Percentiles rank a stretch among this genome's conserved stretches.
These are phyloP conservation scores for Ophiosphaerella herpotricha DNA, from an alignment of 2,329 filamentous ascomycete genomes.

Conservation along the genomic window DNA sequence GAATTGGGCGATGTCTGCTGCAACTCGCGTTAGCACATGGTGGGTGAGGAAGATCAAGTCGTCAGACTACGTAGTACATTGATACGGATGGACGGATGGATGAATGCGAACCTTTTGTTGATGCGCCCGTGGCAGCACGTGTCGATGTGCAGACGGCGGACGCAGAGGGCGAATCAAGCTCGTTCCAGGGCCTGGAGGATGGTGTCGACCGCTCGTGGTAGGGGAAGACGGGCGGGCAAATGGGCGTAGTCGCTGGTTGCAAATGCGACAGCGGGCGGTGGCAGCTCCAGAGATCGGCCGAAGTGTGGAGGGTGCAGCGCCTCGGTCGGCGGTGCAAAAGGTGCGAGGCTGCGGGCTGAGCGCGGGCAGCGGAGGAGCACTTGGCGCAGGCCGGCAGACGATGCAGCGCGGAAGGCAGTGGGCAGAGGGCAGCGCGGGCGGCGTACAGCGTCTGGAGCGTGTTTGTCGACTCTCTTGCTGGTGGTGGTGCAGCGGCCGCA, in stretches of 20 bases:
- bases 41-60: background rate
- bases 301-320: constrained; percentile 17
- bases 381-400: background rate
- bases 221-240: constrained; percentile 11
- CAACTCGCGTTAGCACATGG: constrained; percentile 12
- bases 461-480: background rate
- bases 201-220: constrained; percentile 8
- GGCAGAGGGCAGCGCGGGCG: background rate
- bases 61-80: background rate
- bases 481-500: constrained; percentile 15
- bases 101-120: constrained; percentile 23
- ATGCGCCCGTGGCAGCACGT: constrained; percentile 17
- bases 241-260: constrained; percentile 4
- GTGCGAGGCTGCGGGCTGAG: constrained; percentile 24
- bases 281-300: constrained; percentile 12
- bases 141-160: constrained; percentile 5
- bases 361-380: background rate
- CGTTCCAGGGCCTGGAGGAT: constrained; percentile 15
- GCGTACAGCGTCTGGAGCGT: constrained; percentile 1
- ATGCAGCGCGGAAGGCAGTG: background rate
- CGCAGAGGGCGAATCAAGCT: constrained; percentile 8
- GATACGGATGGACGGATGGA: background rate
- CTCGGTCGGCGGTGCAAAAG: constrained; percentile 16
- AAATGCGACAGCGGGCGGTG: constrained; percentile 3
- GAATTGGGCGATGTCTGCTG: constrained; percentile 7